Base-by-base conservation (phyloP, 768 basidiomycete genomes). In the Phylloporus sp. region DNA sequence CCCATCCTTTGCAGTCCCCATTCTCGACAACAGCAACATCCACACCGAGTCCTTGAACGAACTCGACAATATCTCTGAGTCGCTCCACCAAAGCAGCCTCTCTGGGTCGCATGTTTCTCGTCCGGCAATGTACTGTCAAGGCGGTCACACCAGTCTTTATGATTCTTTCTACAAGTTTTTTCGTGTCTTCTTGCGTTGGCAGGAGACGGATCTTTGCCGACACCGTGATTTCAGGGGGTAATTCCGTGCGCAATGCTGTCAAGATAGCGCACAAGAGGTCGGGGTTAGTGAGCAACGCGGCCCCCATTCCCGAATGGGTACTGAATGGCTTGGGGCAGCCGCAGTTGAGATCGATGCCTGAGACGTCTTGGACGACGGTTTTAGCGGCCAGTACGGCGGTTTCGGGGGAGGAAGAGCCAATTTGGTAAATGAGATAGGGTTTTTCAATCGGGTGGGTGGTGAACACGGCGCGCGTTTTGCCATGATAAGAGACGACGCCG, bases 311-410 rank as follows among this genome's bases (percentile, higher is more conserved):
- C 0, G 86, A 72, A 58, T 90, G 87, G 0, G 91, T 93, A 20
- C 93, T 95, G 70, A 97, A 97, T 0, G 94, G 90, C 61, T 95
- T 95, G 0, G 95, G 95, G 64, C 95, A 99, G 0, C 95, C 97
- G 64, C 97, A 98, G 68, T 98, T 98, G 54, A 99, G 85, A 67
- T 98, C 97, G 61, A 99, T 78, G 18, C 95, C 97, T 0, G 94
- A 85, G 27, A 99, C 85, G 62, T 99, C 97, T 29, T 88, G 73
- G 71, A 85, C 78, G 34, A 99, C 91, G 0, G 78, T 81, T 62
- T 85, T 83, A 5, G 97, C 94, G 2, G 97, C 95, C 72, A 93
- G 80, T 3, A 97, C 91, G 10, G 97, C 97, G 47, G 95, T 80
- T 16, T 87, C 85, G 4, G 95, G 95, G 63, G 89, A 80, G 7